phyloP scores from a whole-genome alignment of 2,329 filamentous ascomycete genomes.

The Diaporthe aspalathi region DNA sequence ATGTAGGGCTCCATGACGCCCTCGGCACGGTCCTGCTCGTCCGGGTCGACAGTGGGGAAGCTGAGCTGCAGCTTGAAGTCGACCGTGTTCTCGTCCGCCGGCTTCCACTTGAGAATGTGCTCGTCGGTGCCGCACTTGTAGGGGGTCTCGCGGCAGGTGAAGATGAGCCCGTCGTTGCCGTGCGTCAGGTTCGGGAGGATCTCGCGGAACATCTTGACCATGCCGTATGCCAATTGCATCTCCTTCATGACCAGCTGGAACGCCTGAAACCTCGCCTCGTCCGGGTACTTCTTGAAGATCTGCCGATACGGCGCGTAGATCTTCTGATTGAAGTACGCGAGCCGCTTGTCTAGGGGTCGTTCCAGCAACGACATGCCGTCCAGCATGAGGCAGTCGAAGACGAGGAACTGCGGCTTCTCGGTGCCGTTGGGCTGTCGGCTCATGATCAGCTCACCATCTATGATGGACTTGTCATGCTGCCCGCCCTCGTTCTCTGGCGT shows the following conservation, averaged over 20 bases:
- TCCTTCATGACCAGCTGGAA: constrained; percentile 90
- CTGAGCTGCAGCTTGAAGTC: constrained; percentile 86
- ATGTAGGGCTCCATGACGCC: constrained; percentile 71
- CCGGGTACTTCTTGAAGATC: constrained; percentile 73
- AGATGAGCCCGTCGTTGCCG: constrained; percentile 96
- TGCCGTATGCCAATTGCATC: constrained; percentile 88
- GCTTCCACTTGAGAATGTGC: constrained; percentile 98
- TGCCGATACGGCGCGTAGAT: constrained; percentile 78
- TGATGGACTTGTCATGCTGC: constrained; percentile 83
- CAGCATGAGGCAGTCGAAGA: constrained; percentile 92
- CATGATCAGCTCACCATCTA: constrained; percentile 94
- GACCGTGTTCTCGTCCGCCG: constrained; percentile 92
- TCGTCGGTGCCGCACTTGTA: constrained; percentile 93
- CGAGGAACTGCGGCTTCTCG: constrained; percentile 82
- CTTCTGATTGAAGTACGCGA: constrained; percentile 85
- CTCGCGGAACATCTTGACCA: constrained; percentile 91
- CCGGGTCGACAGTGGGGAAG: constrained; percentile 79
- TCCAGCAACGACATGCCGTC: constrained; percentile 81
- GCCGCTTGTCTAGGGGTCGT: constrained; percentile 85
- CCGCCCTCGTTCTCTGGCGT: constrained; percentile 70
- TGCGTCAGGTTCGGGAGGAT: constrained; percentile 87
- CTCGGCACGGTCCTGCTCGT: constrained; percentile 74
- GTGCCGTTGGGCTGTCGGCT: constrained; percentile 78
- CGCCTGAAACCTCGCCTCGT: constrained; percentile 76
- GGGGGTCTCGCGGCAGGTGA: constrained; percentile 89